Evolutionary conservation across 768 basidiomycete genomes (phyloP).

Genomic region (Boletus speciosus): DNA sequence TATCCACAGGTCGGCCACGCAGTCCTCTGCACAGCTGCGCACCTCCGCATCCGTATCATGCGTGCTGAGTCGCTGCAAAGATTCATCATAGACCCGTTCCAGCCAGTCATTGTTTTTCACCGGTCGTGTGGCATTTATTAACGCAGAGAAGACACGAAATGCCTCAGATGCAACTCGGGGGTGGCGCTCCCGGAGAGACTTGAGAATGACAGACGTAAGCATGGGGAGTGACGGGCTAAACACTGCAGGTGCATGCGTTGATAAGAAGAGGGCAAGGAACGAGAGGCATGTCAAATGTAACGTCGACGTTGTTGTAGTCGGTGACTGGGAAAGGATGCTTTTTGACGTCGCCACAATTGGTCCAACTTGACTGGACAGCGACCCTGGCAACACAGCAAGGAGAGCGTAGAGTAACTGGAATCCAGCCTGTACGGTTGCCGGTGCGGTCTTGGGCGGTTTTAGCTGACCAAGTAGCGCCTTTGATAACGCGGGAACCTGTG

Average conservation of each 20-base stretch:
- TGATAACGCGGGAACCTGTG: conserved; percentile 74
- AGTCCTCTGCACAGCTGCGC: conserved; percentile 74
- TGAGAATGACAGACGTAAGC: conserved; percentile 72
- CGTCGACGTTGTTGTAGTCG: conserved; percentile 73
- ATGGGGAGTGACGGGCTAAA: conserved; percentile 60
- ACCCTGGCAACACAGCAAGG: conserved; percentile 79
- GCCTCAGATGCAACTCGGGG: conserved; percentile 87
- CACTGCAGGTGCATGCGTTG: conserved; percentile 53
- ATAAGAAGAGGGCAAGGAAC: conserved; percentile 84
- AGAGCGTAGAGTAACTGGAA: conserved; percentile 76
- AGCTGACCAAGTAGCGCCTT: conserved; percentile 85
- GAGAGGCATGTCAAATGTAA: conserved; percentile 81
- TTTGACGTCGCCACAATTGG: conserved; percentile 64
- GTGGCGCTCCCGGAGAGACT: conserved; percentile 74
- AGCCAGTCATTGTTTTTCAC: conserved; percentile 63
- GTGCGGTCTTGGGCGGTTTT: conserved; percentile 72
- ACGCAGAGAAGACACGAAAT: conserved; percentile 81
- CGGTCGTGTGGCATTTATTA: conserved; percentile 74
- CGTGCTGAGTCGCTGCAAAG: conserved; percentile 62
- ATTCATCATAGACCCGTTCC: conserved; percentile 70
- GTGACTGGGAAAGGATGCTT: conserved; percentile 59
- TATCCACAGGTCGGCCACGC: conserved; percentile 84
- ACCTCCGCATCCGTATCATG: conserved; percentile 93
- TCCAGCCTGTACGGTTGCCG: conserved; percentile 79
- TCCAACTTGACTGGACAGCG: conserved; percentile 64